Percentiles rank a stretch among this genome's conserved stretches.
These are phyloP conservation scores for Saccharomyces hybrid DNA, from an alignment of 1,139 yeast genomes.

Conservation along the genomic window DNA sequence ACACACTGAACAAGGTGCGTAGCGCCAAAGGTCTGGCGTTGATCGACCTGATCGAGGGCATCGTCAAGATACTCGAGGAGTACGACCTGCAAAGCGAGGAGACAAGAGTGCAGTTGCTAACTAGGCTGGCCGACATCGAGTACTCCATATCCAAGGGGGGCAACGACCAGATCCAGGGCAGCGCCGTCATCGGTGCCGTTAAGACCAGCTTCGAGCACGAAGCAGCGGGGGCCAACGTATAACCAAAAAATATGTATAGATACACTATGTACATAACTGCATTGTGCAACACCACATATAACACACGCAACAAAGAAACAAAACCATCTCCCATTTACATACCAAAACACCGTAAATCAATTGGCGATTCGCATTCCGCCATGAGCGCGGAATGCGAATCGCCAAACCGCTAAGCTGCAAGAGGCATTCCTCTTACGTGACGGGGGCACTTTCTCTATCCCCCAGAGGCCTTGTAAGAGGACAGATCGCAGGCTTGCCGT, in stretches of 20 bases:
- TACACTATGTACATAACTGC: conserved; percentile 2
- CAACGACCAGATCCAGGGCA: conserved; percentile 78
- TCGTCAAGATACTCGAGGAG: conserved; percentile 58
- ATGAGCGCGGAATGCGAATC: neutral
- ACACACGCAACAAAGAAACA: neutral
- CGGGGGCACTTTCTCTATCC: neutral
- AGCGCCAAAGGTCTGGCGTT: conserved; percentile 77
- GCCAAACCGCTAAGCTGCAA: neutral
- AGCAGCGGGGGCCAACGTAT: conserved; percentile 7
- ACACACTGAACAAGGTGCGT: conserved; percentile 58
- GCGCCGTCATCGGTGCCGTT: conserved; percentile 84
- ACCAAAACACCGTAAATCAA: neutral
- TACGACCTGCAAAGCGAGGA: conserved; percentile 52
- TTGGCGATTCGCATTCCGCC: neutral
- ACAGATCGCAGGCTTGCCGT: neutral
- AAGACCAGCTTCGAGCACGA: conserved; percentile 42
- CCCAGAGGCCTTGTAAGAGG: neutral
- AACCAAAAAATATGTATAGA: conserved; percentile 3
- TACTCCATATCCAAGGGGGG: conserved; percentile 91
- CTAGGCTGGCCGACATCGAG: conserved; percentile 78
- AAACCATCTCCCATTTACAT: neutral
- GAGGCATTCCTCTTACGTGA: neutral
- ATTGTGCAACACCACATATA: neutral
- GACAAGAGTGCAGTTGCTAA: conserved; percentile 56
- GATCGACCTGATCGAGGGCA: conserved; percentile 73